These are phyloP conservation scores for Pleomassaria siparia DNA, from an alignment of 2,329 filamentous ascomycete species.

Conservation along the genomic window DNA sequence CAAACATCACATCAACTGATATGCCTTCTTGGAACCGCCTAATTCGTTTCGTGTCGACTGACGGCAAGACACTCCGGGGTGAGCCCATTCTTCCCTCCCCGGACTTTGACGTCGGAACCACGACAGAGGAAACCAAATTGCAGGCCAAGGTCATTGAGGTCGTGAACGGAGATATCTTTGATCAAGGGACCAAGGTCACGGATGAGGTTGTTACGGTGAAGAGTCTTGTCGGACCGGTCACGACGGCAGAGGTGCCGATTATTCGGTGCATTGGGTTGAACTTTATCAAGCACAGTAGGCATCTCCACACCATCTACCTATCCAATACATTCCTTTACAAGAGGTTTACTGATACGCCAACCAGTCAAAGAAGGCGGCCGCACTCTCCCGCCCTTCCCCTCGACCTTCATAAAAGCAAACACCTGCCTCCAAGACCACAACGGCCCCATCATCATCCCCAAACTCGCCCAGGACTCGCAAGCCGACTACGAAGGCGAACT, in stretches of 20 bases:
- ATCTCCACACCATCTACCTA: neutral
- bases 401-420: conserved; percentile 54
- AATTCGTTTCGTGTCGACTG: conserved; percentile 57
- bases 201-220: conserved; percentile 59
- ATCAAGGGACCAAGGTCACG: conserved; percentile 53
- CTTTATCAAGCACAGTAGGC: conserved; percentile 58
- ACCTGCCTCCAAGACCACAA: conserved; percentile 44
- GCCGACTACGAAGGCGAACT: conserved; percentile 55
- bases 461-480: conserved; percentile 51
- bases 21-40: conserved; percentile 51
- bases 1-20: too few relatives aligned
- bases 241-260: conserved; percentile 55
- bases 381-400: conserved; percentile 52
- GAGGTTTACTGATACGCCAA: neutral
- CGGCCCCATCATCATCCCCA: conserved; percentile 50
- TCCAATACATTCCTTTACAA: neutral
- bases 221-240: conserved; percentile 56
- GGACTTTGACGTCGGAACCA: conserved; percentile 54
- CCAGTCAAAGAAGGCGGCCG: conserved; percentile 56
- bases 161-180: conserved; percentile 53
- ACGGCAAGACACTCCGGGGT: conserved; percentile 54
- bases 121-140: conserved; percentile 51
- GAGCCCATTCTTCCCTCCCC: conserved; percentile 52
- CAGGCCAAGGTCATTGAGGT: conserved; percentile 54
- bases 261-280: conserved; percentile 62